Evolutionary conservation across 352 stramenopile genomes (phyloP).

Genomic region (Saprolegnia parasitica): DNA sequence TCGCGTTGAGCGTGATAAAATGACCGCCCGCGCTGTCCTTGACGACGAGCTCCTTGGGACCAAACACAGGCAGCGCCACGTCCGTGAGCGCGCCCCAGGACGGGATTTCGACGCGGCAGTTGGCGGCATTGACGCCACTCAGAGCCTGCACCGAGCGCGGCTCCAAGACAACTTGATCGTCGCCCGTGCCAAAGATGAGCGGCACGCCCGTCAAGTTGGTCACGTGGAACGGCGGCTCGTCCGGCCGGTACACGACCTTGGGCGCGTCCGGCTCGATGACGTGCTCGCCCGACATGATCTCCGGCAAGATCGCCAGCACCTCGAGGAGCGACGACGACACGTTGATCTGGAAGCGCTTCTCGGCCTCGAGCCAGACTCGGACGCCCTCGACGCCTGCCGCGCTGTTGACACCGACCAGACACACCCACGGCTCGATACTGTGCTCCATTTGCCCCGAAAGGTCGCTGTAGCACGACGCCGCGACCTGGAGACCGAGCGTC

Average conservation of each 20-base stretch:
- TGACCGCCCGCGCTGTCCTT: neutral
- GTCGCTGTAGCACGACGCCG: slow-evolving; percentile 67
- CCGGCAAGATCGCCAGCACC: slow-evolving; percentile 69
- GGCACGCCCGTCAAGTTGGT: slow-evolving; percentile 25
- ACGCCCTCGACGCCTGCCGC: slow-evolving; percentile 55
- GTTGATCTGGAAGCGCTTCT: slow-evolving; percentile 72
- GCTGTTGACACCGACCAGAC: slow-evolving; percentile 50
- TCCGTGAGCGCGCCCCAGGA: slow-evolving; percentile 7
- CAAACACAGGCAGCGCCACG: slow-evolving; percentile 19
- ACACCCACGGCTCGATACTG: slow-evolving; percentile 67
- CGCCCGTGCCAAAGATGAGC: slow-evolving; percentile 4
- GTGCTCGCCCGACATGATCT: slow-evolving; percentile 40
- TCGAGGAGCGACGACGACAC: slow-evolving; percentile 66
- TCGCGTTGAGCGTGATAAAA: slow-evolving; percentile 45
- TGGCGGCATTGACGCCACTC: neutral
- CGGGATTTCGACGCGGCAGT: slow-evolving; percentile 18
- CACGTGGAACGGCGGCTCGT: slow-evolving; percentile 22
- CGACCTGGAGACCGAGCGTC: slow-evolving; percentile 58
- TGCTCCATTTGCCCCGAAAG: slow-evolving; percentile 65
- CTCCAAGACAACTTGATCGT: neutral
- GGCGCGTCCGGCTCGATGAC: slow-evolving; percentile 23
- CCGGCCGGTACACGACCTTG: slow-evolving; percentile 19
- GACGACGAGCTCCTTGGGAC: slow-evolving; percentile 19
- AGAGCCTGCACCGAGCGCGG: slow-evolving; percentile 18
- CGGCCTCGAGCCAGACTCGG: slow-evolving; percentile 53